phyloP scores from a whole-genome alignment of 2,329 filamentous ascomycete genomes.

The Lojkania enalia region DNA sequence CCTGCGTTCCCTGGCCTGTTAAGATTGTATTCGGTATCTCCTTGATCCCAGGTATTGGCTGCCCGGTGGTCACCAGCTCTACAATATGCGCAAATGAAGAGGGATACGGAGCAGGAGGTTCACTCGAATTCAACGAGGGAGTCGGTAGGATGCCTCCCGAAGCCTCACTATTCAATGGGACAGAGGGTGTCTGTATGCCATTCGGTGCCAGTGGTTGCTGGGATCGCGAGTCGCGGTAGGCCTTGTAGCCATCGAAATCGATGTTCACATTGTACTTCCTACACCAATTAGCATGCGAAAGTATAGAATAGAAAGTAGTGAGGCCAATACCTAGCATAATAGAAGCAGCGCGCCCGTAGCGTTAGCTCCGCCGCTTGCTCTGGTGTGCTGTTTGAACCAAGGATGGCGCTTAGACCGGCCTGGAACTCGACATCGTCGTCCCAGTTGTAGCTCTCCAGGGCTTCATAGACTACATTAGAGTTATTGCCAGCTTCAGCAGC shows the following conservation, averaged over 20 bases:
- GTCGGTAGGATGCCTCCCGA: slow-evolving; percentile 28
- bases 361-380: slow-evolving; percentile 61
- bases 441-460: slow-evolving; percentile 70
- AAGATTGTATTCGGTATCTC: slow-evolving; percentile 82
- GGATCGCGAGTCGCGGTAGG: slow-evolving; percentile 56
- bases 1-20: slow-evolving; percentile 65
- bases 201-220: slow-evolving; percentile 6
- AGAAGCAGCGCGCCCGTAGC: slow-evolving; percentile 70
- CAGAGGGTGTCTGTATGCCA: slow-evolving; percentile 14
- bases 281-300: slow-evolving; percentile 4
- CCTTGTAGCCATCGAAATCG: slow-evolving; percentile 69
- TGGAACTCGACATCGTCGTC: slow-evolving; percentile 69
- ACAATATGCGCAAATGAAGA: slow-evolving; percentile 84
- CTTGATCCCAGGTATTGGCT: slow-evolving; percentile 83
- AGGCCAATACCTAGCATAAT: slow-evolving; percentile 58
- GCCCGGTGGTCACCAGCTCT: slow-evolving; percentile 78
- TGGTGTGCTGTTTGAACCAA: slow-evolving; percentile 60
- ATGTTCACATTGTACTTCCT: slow-evolving; percentile 55
- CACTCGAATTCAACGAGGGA: slow-evolving; percentile 23
- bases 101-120: slow-evolving; percentile 69
- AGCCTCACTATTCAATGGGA: slow-evolving; percentile 8
- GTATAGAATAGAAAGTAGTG: too few relatives aligned
- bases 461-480: slow-evolving; percentile 54
- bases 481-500: slow-evolving; percentile 23
- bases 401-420: slow-evolving; percentile 66